Evolutionary conservation across 306 rosid genomes (phyloP), one percentile per base, ranked within the genome.

Genomic region (Gleditsia sinensis): DNA sequence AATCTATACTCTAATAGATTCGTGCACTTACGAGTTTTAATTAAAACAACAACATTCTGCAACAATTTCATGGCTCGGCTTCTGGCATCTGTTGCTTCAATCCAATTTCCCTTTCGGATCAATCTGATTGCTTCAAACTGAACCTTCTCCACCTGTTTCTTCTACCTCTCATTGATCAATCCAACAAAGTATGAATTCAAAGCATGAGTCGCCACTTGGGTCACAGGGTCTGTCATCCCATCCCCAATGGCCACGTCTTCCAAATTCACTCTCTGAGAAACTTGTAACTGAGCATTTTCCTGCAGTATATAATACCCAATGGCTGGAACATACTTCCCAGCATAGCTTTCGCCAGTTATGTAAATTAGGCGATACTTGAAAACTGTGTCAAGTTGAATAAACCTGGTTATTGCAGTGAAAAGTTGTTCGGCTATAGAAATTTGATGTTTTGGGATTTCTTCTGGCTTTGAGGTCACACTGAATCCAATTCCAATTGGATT

Each of bases 401-500:
- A 88, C 39, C 53, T 14, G 6, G 85, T 79, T 16, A 88, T 81
- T 0, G 88, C 88, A 50, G 65, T 10, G 13, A 81, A 79, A 7
- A 88, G 86, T 57, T 88, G 74, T 37, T 54, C 59, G 28, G 88
- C 86, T 2, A 88, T 87, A 5, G 77, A 36, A 46, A 4, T 0
- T 49, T 88, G 92, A 57, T 85, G 51, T 13, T 27, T 83, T 2
- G 90, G 92, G 70, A 88, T 88, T 61, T 86, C 92, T 36, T 77
- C 30, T 3, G 48, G 54, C 0, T 60, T 33, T 3, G 88, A 54
- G 1, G 90, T 85, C 4, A 88, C 25, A 21, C 89, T 85, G 50
- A 85, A 88, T 0, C 88, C 92, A 4, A 86, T 76, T 49, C 92
- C 92, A n/a, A 90, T 78, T 7, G 96, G 96, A 24, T 76, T 90